phyloP scores from a whole-genome alignment of 164 flowering plant genomes.

The Liriodendron chinense region DNA sequence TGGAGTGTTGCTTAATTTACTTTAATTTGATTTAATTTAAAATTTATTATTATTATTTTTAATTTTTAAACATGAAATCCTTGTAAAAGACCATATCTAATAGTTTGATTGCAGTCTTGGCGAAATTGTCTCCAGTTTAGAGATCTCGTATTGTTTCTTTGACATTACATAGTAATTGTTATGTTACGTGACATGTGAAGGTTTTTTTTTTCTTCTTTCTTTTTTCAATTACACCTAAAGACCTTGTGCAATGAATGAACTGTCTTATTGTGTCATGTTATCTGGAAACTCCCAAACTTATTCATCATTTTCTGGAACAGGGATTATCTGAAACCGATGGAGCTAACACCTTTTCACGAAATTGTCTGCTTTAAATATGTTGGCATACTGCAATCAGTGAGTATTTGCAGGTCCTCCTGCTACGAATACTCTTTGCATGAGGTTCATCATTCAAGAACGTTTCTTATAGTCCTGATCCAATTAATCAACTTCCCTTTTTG shows the following conservation, averaged over 20 bases:
- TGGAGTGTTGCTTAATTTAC: too few relatives aligned
- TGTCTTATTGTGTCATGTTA: background rate
- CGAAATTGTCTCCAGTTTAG: background rate
- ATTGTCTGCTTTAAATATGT: conserved; percentile 69
- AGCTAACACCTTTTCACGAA: conserved; percentile 68
- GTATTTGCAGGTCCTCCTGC: conserved; percentile 9
- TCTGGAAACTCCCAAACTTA: background rate
- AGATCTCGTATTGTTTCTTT: background rate
- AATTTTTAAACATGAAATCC: background rate
- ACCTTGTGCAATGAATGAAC: too few relatives aligned
- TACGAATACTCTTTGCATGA: background rate
- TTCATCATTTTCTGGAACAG: conserved; percentile 31
- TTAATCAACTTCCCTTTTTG: background rate
- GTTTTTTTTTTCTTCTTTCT: too few relatives aligned
- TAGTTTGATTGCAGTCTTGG: background rate
- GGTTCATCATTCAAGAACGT: background rate
- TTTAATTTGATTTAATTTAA: too few relatives aligned
- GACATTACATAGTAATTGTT: background rate
- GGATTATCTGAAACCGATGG: conserved; percentile 63
- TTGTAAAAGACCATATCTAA: background rate
- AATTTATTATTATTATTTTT: too few relatives aligned
- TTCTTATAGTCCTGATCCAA: background rate
- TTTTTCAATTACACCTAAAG: too few relatives aligned
- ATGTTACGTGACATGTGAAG: background rate
- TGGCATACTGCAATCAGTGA: conserved; percentile 62